phyloP scores from a whole-genome alignment of 768 basidiomycete genomes.

The Clitopilus passeckerianus region DNA sequence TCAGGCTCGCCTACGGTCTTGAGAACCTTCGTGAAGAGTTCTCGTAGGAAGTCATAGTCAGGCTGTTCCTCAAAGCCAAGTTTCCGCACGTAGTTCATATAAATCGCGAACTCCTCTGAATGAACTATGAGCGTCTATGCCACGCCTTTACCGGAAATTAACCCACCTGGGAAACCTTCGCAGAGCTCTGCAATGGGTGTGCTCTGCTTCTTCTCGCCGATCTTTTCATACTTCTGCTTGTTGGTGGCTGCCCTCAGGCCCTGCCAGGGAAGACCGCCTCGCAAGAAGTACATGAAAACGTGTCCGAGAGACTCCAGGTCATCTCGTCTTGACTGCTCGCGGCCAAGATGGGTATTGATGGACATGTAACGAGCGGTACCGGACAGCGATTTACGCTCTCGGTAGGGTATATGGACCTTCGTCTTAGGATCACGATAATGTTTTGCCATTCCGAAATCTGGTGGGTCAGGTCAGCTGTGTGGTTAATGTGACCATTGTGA shows the following conservation, averaged over 20 bases:
- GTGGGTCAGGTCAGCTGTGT: neutral
- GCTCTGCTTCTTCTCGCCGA: slow-evolving; percentile 97
- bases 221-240: slow-evolving; percentile 99
- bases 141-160: slow-evolving; percentile 2
- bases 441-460: slow-evolving; percentile 99
- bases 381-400: slow-evolving; percentile 93
- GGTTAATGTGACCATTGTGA: neutral
- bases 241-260: slow-evolving; percentile 96
- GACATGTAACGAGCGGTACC: slow-evolving; percentile 99
- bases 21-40: slow-evolving; percentile 88
- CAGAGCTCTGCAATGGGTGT: slow-evolving; percentile 90
- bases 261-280: slow-evolving; percentile 97
- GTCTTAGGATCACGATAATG: slow-evolving; percentile 98
- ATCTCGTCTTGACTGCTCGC: slow-evolving; percentile 92
- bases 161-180: slow-evolving; percentile 91
- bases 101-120: slow-evolving; percentile 94
- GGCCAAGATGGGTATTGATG: slow-evolving; percentile 97
- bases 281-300: slow-evolving; percentile 99
- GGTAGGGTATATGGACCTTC: slow-evolving; percentile 97
- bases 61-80: slow-evolving; percentile 96
- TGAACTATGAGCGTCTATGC: slow-evolving; percentile 2
- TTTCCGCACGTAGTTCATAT: slow-evolving; percentile 99
- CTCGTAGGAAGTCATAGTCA: slow-evolving; percentile 96
- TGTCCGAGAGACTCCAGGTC: slow-evolving; percentile 97
- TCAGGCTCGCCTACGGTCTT: slow-evolving; percentile 86